phyloP scores from a whole-genome alignment of 805 yeast species.

The Yarrowia bubula region DNA sequence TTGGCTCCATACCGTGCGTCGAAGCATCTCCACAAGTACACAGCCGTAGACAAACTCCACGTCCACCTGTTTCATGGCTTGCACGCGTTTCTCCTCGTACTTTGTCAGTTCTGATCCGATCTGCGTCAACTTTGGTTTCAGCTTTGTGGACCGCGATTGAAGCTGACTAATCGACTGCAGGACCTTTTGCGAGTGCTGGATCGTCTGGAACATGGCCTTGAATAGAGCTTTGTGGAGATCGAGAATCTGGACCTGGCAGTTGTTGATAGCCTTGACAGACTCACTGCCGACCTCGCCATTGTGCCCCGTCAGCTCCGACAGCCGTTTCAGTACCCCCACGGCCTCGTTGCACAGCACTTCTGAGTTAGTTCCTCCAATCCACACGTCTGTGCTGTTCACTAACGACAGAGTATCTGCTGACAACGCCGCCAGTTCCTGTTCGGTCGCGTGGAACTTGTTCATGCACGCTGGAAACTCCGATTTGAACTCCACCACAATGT shows the following conservation, averaged over 20 bases:
- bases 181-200: constrained; percentile 9
- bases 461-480: not conserved
- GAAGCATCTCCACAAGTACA: constrained; percentile 38
- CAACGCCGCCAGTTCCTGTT: not conserved
- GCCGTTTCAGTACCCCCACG: not conserved
- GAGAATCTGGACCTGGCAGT: not conserved
- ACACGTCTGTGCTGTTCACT: constrained; percentile 2
- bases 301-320: not conserved
- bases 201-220: constrained; percentile 9
- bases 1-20: constrained; percentile 38
- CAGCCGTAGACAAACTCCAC: constrained; percentile 43
- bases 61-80: constrained; percentile 40
- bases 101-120: constrained; percentile 33
- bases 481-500: not conserved
- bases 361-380: constrained; percentile 2
- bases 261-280: not conserved
- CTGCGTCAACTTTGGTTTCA: constrained; percentile 35
- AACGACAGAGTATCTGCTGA: not conserved
- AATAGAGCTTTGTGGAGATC: not conserved
- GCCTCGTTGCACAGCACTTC: constrained; percentile 7
- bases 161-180: constrained; percentile 27
- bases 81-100: constrained; percentile 36
- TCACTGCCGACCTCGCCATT: not conserved
- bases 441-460: not conserved
- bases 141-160: constrained; percentile 36